Evolutionary conservation across 345 rosid species (phyloP).

Genomic region (Bruguiera parviflora): DNA sequence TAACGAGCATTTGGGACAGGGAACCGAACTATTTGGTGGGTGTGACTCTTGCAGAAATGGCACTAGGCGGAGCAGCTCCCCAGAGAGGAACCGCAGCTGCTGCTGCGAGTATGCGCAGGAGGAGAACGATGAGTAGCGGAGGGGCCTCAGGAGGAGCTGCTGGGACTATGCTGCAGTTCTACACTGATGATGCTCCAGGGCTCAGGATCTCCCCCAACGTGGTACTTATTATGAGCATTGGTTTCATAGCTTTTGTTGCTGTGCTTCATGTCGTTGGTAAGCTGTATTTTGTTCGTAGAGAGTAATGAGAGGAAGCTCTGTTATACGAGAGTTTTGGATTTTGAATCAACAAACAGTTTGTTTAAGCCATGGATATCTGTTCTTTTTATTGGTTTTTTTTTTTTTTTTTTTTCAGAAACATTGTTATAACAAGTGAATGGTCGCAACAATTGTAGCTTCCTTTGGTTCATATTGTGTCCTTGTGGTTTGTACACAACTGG

Average conservation of each 20-base stretch:
- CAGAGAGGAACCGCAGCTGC: slow-evolving; percentile 92
- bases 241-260: slow-evolving; percentile 89
- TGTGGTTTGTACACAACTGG: too few relatives aligned
- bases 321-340: neutral
- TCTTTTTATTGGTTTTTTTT: neutral
- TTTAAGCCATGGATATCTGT: neutral
- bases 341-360: slow-evolving; percentile 1
- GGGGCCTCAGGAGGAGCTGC: slow-evolving; percentile 69
- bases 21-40: neutral
- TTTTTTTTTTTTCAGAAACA: too few relatives aligned
- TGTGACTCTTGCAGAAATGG: slow-evolving; percentile 43
- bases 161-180: slow-evolving; percentile 86
- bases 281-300: slow-evolving; percentile 54
- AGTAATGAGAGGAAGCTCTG: neutral
- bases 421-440: too few relatives aligned
- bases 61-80: slow-evolving; percentile 64
- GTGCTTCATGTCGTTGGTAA: slow-evolving; percentile 81
- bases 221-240: slow-evolving; percentile 84
- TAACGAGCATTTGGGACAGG: too few relatives aligned
- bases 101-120: slow-evolving; percentile 75
- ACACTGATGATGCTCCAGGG: slow-evolving; percentile 83
- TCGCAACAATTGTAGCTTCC: too few relatives aligned
- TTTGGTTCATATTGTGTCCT: too few relatives aligned
- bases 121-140: slow-evolving; percentile 60
- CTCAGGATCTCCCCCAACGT: slow-evolving; percentile 85